A percentile compares a stretch with the other conserved stretches of the same genome.
Evolutionary conservation across 2,329 filamentous ascomycete genomes (phyloP).

Genomic region (Phialemoniopsis sp.): DNA sequence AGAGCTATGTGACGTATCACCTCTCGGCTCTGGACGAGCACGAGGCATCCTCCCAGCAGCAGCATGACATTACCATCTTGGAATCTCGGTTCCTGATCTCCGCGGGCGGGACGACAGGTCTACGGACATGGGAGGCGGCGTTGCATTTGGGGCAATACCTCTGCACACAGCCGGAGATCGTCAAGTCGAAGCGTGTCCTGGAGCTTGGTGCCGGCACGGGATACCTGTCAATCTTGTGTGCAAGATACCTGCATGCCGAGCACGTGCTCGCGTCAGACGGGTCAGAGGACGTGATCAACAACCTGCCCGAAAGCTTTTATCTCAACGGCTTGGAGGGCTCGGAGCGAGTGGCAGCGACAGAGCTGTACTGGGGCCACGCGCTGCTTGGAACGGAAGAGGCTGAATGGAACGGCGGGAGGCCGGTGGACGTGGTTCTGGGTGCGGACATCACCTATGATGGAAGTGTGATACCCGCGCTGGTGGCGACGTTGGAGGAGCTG

Average conservation of each 20-base stretch:
- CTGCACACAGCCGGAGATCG: slow-evolving; percentile 35
- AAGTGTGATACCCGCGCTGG: slow-evolving; percentile 56
- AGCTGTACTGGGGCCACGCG: slow-evolving; percentile 62
- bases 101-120: slow-evolving; percentile 68
- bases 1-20: slow-evolving; percentile 71
- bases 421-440: slow-evolving; percentile 63
- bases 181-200: slow-evolving; percentile 55
- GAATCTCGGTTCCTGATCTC: slow-evolving; percentile 68
- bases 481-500: slow-evolving; percentile 60
- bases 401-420: slow-evolving; percentile 40
- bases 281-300: slow-evolving; percentile 66
- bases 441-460: slow-evolving; percentile 78
- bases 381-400: slow-evolving; percentile 54
- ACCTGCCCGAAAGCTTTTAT: slow-evolving; percentile 62
- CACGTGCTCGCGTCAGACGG: slow-evolving; percentile 70
- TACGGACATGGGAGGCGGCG: slow-evolving; percentile 78
- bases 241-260: slow-evolving; percentile 56
- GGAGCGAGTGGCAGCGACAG: slow-evolving; percentile 39
- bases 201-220: slow-evolving; percentile 77
- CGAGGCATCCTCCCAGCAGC: not conserved
- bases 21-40: slow-evolving; percentile 28
- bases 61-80: slow-evolving; percentile 52
- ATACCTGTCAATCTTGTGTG: slow-evolving; percentile 69
- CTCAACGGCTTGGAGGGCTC: slow-evolving; percentile 60
- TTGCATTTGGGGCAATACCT: slow-evolving; percentile 70